Evolutionary conservation across 2,329 filamentous ascomycete species (phyloP), one percentile per base, ranked within the genome.

Genomic region (Boeremia exigua): DNA sequence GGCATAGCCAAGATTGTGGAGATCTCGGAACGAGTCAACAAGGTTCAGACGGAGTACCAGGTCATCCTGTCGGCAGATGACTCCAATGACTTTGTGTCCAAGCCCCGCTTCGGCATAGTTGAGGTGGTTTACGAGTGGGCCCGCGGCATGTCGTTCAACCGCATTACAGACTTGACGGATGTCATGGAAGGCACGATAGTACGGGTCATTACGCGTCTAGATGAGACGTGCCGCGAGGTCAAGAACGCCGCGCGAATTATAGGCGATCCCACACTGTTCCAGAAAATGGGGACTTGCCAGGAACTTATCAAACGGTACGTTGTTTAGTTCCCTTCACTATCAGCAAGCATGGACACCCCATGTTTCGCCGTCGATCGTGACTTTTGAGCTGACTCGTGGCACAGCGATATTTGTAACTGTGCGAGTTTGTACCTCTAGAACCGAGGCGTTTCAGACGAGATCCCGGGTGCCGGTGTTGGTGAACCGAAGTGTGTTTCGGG

Each of bases 111-210:
- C 72, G 95, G 94, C 1, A 84, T 99, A 52, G 92, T 96, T 73
- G 95, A 99, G 76, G 95, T 99, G 0, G 96, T 99, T 30, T 97
- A 98, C 74, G 95, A 99, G 76, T 99, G 95, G 95, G 95, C 95
- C 9, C 83, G 92, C 45, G 95, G 95, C 25, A 98, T 98, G 92
- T 94, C 91, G 48, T 99, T 99, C 82, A 96, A 96, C 78, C 94
- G 95, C 62, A 99, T 99, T 65, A 98, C 94, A 0, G 90, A 94
- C 63, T 79, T 99, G 71, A 99, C 95, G 7, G 94, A 98, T 74
- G 93, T 99, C 54, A 86, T 98, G 68, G 95, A 99, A 77, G 95
- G 95, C 1, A 98, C 95, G 0, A 98, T 99, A 78, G 95, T 99
- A 43, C 83, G 95, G 48, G 94, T 95, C 2, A 98, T 99, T 66